phyloP scores from a whole-genome alignment of 2,329 filamentous ascomycete genomes.

The Endoconidiophora polonica region DNA sequence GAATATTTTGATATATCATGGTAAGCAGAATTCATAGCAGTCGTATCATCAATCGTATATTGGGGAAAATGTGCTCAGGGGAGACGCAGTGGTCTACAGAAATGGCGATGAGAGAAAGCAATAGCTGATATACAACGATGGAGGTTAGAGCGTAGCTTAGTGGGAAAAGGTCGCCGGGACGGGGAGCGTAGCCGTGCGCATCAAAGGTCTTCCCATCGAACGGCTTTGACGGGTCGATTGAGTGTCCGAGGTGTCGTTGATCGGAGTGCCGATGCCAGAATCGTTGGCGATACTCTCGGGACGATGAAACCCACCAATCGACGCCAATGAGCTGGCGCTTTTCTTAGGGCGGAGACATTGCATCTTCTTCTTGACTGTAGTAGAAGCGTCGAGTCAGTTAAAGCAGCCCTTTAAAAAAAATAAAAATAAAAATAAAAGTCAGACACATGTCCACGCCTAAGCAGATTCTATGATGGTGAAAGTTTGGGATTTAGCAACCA shows the following conservation, averaged over 20 bases:
- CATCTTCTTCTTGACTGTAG: constrained; percentile 13
- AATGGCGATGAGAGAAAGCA: too few relatives aligned
- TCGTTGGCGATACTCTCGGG: constrained; percentile 9
- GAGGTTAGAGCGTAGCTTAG: neutral
- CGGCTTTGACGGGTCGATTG: constrained; percentile 4
- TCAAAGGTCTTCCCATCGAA: constrained; percentile 2
- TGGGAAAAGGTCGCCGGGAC: neutral
- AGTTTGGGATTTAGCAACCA: neutral
- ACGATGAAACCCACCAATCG: constrained; percentile 1
- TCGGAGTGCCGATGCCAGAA: constrained; percentile 12
- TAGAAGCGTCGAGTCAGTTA: neutral
- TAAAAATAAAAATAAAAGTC: neutral
- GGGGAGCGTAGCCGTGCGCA: constrained; percentile 4
- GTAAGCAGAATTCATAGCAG: constrained; percentile 10
- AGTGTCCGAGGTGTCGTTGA: constrained; percentile 5
- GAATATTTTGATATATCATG: constrained; percentile 7
- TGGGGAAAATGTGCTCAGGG: neutral
- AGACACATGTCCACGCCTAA: neutral
- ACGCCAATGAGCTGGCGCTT: neutral
- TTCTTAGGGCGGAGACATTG: constrained; percentile 6
- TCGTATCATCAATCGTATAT: constrained; percentile 12
- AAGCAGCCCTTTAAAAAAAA: constrained; percentile 1
- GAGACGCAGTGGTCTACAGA: too few relatives aligned
- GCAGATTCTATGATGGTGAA: neutral
- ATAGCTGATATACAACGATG: neutral